Evolutionary conservation across 768 basidiomycete species (phyloP).

Genomic region (Termitomyces sp.): DNA sequence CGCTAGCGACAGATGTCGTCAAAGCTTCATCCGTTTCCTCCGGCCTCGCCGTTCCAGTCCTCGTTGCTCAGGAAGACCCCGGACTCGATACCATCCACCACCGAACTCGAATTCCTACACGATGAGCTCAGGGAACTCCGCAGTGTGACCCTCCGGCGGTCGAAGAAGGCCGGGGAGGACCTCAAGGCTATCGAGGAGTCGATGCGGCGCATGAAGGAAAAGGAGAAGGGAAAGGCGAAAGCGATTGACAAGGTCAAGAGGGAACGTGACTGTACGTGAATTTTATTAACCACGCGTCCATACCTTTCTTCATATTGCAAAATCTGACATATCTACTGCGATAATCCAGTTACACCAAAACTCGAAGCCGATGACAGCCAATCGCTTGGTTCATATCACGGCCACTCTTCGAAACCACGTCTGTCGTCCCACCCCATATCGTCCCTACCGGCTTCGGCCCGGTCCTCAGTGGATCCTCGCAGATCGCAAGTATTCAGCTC

Average conservation of each 20-base stretch:
- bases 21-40: slow-evolving; percentile 48
- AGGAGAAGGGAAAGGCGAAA: slow-evolving; percentile 70
- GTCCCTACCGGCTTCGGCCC: slow-evolving; percentile 44
- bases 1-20: slow-evolving; percentile 51
- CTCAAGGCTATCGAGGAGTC: slow-evolving; percentile 72
- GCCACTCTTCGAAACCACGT: slow-evolving; percentile 41
- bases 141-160: slow-evolving; percentile 55
- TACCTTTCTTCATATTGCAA: not conserved
- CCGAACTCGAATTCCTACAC: slow-evolving; percentile 67
- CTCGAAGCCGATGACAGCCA: slow-evolving; percentile 50
- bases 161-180: slow-evolving; percentile 75
- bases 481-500: slow-evolving; percentile 40
- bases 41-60: slow-evolving; percentile 51
- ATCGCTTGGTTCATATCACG: slow-evolving; percentile 30
- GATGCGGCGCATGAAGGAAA: slow-evolving; percentile 74
- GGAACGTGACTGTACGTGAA: slow-evolving; percentile 72
- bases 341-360: slow-evolving; percentile 42
- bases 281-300: slow-evolving; percentile 17
- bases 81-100: slow-evolving; percentile 65
- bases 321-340: too few species aligned
- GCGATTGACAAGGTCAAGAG: slow-evolving; percentile 69
- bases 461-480: slow-evolving; percentile 62
- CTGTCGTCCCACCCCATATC: slow-evolving; percentile 41
- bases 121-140: slow-evolving; percentile 56
- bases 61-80: slow-evolving; percentile 60